Conservation (phyloP, 768 basidiomycete species). For the Pisolithus marmoratus region DNA sequence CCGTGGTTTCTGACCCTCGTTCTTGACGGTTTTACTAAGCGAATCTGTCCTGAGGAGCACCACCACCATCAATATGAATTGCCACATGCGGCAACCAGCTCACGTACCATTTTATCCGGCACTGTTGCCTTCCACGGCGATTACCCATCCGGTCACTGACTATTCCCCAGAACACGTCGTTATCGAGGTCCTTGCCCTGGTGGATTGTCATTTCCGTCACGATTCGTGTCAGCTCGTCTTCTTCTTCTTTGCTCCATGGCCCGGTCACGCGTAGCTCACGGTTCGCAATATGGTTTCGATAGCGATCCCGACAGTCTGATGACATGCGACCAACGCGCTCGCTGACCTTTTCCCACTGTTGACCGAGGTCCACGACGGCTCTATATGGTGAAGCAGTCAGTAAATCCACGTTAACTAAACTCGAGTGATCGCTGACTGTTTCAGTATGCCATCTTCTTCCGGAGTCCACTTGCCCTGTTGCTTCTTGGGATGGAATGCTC, state of each 20-base stretch:
- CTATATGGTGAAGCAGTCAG: constrained; percentile 31
- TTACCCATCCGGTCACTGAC: constrained; percentile 76
- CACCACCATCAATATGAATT: constrained; percentile 1
- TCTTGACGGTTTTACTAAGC: constrained; percentile 66
- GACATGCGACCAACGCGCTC: constrained; percentile 66
- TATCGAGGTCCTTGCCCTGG: constrained; percentile 67
- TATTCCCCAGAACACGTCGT: constrained; percentile 78
- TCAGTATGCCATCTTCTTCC: constrained; percentile 59
- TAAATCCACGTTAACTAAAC: constrained; percentile 1
- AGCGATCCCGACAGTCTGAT: constrained; percentile 79
- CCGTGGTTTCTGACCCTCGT: constrained; percentile 60
- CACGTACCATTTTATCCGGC: constrained; percentile 77
- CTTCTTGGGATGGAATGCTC: constrained; percentile 63
- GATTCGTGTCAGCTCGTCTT: constrained; percentile 65
- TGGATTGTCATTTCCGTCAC: constrained; percentile 70
- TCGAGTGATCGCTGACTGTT: constrained; percentile 41
- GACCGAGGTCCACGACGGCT: constrained; percentile 63
- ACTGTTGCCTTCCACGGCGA: constrained; percentile 73
- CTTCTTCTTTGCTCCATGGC: constrained; percentile 77
- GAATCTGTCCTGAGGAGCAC: constrained; percentile 59
- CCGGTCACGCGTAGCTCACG: constrained; percentile 59
- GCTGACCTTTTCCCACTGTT: constrained; percentile 79
- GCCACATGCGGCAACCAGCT: not conserved
- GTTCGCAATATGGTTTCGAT: constrained; percentile 74
- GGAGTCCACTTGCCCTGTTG: constrained; percentile 65